Base-by-base conservation (phyloP, 495 filamentous ascomycete species). In the Penicillium crystallinum region DNA sequence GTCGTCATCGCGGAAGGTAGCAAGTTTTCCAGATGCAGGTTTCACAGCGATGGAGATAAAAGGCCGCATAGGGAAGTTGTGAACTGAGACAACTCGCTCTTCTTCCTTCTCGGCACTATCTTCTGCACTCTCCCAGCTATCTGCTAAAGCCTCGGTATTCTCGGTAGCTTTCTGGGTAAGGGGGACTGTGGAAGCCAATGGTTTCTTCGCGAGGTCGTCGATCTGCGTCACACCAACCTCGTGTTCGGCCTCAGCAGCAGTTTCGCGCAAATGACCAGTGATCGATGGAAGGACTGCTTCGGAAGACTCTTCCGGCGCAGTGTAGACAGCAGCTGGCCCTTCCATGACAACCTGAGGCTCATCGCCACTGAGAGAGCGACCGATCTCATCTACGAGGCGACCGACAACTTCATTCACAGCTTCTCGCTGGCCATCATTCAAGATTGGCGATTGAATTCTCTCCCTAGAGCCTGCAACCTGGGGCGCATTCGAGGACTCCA, bases 61-160 rank as follows among this genome's bases (percentile, higher is more conserved):
- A 9, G 95, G 92, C 64, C 82, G 86, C 81, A 99, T 88, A 14
- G 91, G 95, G 71, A 99, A 96, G 63, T 95, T 92, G 72, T 91
- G 89, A 38, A 97, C 90, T 59, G 77, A 82, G 21, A 96, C 79
- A 23, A 83, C 75, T 29, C 77, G 72, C 22, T 80, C 76, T 31
- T 81, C 71, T 51, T 85, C 84, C 64, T 95, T 86, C 42, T 81
- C 80, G 11, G 81, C 79, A 33, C 81, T 81, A 40, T 87, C 89
- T 64, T 92, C 90, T 10, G 82, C 85, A 54, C 85, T 92, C 69
- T 92, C 88, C 88, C 87, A 91, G 66, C 83, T 89, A 50, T 80
- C 81, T 45, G 63, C 72, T 14, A 78, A 47, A 22, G 70, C 73
- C 49, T 90, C 86, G 5, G 80, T 78, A 45, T 78, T 73, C 14